Evolutionary conservation across 2,329 filamentous ascomycete genomes (phyloP), one percentile per base, ranked within the genome.

Genomic region (Cladosporium sp.): DNA sequence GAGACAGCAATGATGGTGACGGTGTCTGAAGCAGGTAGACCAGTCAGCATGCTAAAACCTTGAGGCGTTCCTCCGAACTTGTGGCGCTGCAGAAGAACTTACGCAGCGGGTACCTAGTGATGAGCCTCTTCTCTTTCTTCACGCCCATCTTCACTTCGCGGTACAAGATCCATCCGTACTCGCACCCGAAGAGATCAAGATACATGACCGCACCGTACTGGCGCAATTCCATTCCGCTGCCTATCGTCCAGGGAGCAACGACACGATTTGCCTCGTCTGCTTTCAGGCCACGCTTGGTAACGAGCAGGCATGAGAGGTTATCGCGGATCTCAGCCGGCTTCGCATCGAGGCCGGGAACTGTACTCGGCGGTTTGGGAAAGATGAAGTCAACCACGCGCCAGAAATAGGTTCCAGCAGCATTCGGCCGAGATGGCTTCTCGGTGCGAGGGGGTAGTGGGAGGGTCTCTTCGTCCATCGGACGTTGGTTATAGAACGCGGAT

Each of bases 161-260:
- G 62, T 67, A 70, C 3, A 70, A 37, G 29, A 68, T 62, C 69
- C 69, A 70, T 1, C 65, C 68, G 28, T 69, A 66, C 40, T 69
- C 65, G 3, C 28, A 1, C 12, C 68, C 69, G 29, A 71, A 68
- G 11, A 70, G 64, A 3, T 68, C 63, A 1, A 58, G 62, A 23
- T 62, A 71, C 52, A 71, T 61, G 4, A 29, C 26, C 1, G 67
- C 59, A 1, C 67, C 61, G n/a, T 69, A 69, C 5, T 33, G 31
- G 0, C 46, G 55, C 14, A 71, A 21, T 31, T 71, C 69, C n/a
- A 61, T 35, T 11, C 70, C 70, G 2, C 61, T 67, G 33, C 70
- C 70, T 18, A 65, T n/a, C 1, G 16, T 65, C 70, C 70, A 71
- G 44, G 62, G 61, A 1, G 66, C 6, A 8, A 65, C 66, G 11